phyloP scores from a whole-genome alignment of 371 early-diverging fungal species.

The Syncephalastrum monosporum region DNA sequence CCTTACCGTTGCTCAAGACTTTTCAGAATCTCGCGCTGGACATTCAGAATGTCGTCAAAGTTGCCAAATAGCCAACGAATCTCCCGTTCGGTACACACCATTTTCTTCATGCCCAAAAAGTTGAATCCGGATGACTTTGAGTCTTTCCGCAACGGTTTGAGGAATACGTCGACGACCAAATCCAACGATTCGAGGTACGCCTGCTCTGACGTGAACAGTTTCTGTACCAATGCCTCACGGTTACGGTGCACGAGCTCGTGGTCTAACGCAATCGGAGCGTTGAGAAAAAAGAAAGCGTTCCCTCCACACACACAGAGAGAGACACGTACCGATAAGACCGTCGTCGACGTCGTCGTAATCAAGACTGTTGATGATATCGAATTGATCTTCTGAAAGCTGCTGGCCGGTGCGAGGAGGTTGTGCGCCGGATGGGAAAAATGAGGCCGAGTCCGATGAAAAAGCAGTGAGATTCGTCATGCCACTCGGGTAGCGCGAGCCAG shows the following conservation, averaged over 20 bases:
- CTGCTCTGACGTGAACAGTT: conserved; percentile 31
- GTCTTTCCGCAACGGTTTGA: conserved; percentile 31
- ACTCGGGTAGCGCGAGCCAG: conserved; percentile 16
- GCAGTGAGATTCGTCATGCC: conserved; percentile 13
- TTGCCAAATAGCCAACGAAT: conserved; percentile 45
- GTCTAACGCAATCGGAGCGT: conserved; percentile 16
- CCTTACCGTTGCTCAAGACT: conserved; percentile 18
- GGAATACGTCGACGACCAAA: conserved; percentile 26
- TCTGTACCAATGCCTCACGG: conserved; percentile 35
- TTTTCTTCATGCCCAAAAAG: conserved; percentile 39
- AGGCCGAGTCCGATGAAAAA: conserved; percentile 13
- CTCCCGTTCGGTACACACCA: conserved; percentile 41
- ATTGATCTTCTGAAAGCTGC: conserved; percentile 14
- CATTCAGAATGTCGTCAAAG: conserved; percentile 32
- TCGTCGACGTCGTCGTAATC: conserved; percentile 23
- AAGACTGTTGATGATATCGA: conserved; percentile 16
- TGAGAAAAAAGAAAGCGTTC: not conserved
- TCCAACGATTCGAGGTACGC: conserved; percentile 38
- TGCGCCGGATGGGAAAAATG: conserved; percentile 1
- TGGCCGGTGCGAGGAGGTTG: conserved; percentile 6
- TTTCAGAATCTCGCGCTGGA: conserved; percentile 27
- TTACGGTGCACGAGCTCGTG: conserved; percentile 35
- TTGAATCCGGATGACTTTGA: conserved; percentile 28
- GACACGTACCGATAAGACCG: conserved; percentile 24
- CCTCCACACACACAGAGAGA: no score